Base-by-base conservation (phyloP, 2,329 filamentous ascomycete genomes). In the Aspergillus neoniger region DNA sequence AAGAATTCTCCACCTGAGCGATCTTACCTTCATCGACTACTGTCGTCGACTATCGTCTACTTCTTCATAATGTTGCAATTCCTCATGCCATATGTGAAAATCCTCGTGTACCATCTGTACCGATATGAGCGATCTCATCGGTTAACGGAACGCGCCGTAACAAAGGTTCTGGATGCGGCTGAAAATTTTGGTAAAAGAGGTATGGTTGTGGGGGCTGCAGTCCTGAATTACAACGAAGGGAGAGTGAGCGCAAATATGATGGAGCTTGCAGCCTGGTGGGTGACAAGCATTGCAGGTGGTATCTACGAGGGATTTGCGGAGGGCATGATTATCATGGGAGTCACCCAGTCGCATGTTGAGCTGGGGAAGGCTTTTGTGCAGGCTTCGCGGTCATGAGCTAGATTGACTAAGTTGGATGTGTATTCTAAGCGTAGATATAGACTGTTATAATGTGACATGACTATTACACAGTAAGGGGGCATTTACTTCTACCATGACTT, bases 81-180 rank as follows among this genome's bases (percentile, higher is more conserved):
- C 51, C 63, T 89, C 15, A 72, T 88, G 10, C 87, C 88, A 1
- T 89, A 88, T 67, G 69, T 87, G 32, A 81, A 85, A 63, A 67
- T 82, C 4, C 72, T 89, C 12, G 65, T 88, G 14, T 79, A 79
- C 15, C 74, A 82, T 15, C 79, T 83, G 15, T 88, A 87, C 63
- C 66, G 82, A 52, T 88, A 88, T 63, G 89, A 92, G 71, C 83
- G 87, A 15, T 82, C 86, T 65, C 85, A 91, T 74, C 85, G 84
- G 63, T 80, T 92, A 61, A 86, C 83, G 0, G 83, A 88, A 68
- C 82, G 83, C 23, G 63, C 88, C 1, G 72, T 88, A 17, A 78
- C 80, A 7, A 77, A 79, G 21, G 77, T 85, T 5, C 74, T 88
- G 32, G 78, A 79, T 50, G 79, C 83, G 2, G 83, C 84, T 3